Evolutionary conservation across 1,139 yeast species (phyloP), one percentile per base, ranked within the genome.

Genomic region (Blastobotrys aristatus): DNA sequence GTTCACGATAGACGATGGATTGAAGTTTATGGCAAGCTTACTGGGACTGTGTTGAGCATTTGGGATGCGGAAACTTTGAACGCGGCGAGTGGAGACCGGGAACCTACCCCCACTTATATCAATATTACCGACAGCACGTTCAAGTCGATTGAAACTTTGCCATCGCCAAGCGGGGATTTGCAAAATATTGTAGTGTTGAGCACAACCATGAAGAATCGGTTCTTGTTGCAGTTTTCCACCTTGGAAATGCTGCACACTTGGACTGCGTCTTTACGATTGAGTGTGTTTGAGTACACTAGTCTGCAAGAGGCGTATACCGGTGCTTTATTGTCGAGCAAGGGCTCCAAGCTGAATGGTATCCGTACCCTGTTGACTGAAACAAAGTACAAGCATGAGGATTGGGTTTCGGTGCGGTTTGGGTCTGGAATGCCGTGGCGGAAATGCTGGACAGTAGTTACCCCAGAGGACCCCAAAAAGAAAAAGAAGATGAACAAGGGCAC

Each of bases 341-440:
- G 97, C 17, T 76, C 95, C 4, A 70, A 86, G 52, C 72, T 92
- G 53, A 83, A 92, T 46, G 97, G 94, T 62, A 89, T 92, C 52
- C 77, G 87, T 50, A 84, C 94, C 8, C 75, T 92, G 35, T 72
- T 92, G 51, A 83, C 95, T 1, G 96, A 87, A 57, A 84, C 92
- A 27, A 79, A 92, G 59, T 86, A 82, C 62, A 81, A 79, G 52
- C 95, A 88, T 61, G 96, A 88, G 65, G 96, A 90, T 61, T 90
- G 96, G 97, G 89, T 86, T 33, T 79, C 90, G 65, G 95, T 92
- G 22, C 74, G 97, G 55, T 90, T 90, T 65, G 97, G 97, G 14
- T 79, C 94, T 16, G 98, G 98, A 31, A 88, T 88, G 95, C 96
- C 97, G 1, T 92, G 97, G 97, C 86, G 84, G 62, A 76, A 95